phyloP scores from a whole-genome alignment of 2,329 filamentous ascomycete species.

The Ascochyta viciae-villosae region DNA sequence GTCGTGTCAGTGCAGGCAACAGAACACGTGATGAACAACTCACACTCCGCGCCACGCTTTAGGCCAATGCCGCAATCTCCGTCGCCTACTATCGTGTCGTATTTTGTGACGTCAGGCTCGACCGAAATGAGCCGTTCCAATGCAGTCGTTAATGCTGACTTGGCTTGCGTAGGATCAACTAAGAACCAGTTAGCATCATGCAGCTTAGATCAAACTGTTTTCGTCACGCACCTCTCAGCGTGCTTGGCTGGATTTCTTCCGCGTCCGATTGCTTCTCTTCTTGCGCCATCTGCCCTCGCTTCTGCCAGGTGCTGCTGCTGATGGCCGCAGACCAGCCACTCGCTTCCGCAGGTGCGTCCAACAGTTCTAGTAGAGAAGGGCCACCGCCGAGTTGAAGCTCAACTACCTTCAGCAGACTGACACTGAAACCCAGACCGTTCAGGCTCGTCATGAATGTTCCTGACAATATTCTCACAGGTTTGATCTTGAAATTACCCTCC shows the following conservation, averaged over 20 bases:
- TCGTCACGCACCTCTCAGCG: constrained; percentile 56
- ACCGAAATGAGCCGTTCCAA: constrained; percentile 68
- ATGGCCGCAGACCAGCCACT: constrained; percentile 71
- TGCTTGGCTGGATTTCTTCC: constrained; percentile 59
- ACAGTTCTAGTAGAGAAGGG: constrained; percentile 69
- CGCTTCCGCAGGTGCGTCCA: constrained; percentile 72
- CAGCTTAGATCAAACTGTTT: neutral
- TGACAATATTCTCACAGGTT: constrained; percentile 66
- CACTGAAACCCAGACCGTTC: constrained; percentile 74
- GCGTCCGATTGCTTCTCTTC: constrained; percentile 52
- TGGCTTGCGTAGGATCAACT: constrained; percentile 61
- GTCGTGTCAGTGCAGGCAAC: constrained; percentile 34
- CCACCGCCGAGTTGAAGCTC: constrained; percentile 66
- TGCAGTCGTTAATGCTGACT: constrained; percentile 61
- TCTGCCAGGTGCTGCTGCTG: constrained; percentile 65
- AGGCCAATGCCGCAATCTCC: constrained; percentile 89
- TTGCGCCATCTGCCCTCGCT: constrained; percentile 51
- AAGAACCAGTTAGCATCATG: constrained; percentile 23
- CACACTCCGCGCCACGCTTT: constrained; percentile 81
- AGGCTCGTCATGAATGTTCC: constrained; percentile 76
- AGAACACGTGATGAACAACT: constrained; percentile 43
- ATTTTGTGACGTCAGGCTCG: constrained; percentile 71
- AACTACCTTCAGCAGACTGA: constrained; percentile 69
- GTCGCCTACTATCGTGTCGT: constrained; percentile 84
- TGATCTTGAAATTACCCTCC: constrained; percentile 64